Base-by-base conservation (phyloP, 2,329 filamentous ascomycete genomes). In the Penicillium sp. region DNA sequence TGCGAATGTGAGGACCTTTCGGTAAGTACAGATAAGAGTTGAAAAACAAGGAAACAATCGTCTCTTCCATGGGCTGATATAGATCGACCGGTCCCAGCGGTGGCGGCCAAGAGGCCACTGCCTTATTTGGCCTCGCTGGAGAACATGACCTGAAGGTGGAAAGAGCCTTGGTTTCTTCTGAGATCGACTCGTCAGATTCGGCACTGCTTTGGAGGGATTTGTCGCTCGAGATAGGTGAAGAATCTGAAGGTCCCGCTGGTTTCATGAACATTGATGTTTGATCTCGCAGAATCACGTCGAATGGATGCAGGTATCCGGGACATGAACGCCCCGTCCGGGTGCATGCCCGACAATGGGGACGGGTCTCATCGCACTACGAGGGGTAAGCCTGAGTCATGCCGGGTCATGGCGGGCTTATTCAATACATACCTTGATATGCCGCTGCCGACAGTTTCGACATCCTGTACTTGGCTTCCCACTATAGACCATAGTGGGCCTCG, bases 1-100 rank as follows among this genome's bases (percentile, higher is more conserved):
- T 61, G 10, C 64, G 56, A 3, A 72, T 65, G 1, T 70, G 58
- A 8, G 68, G 69, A 38, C 71, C 72, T 37, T 67, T 67, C 0
- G 68, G 71, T 2, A 68, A 57, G 49, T 70, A 72, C 5, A 74
- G 46, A 55, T 68, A 73, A 4, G 71, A 73, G 54, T 71, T 73
- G 53, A 74, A 73, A 37, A 71, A 73, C 4, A 73, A 51, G 0
- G 71, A 63, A 10, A 69, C 61, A 10, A 74, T 68, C 1, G 65
- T 71, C 33, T 70, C 67, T 55, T 73, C 71, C 62, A 70, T 57
- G 0, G 70, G 68, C 0, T 68, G 60, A 25, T 62, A 65, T 1
- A 71, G 46, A 51, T 58, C 61, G 14, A 56, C 35, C 2, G 67
- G 68, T 3, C 66, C 40, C 16, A 52, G 26, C 19, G 43, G 30